Evolutionary conservation across 306 rosid species (phyloP), one percentile per base, ranked within the genome.

Genomic region (Begonia peltatifolia): DNA sequence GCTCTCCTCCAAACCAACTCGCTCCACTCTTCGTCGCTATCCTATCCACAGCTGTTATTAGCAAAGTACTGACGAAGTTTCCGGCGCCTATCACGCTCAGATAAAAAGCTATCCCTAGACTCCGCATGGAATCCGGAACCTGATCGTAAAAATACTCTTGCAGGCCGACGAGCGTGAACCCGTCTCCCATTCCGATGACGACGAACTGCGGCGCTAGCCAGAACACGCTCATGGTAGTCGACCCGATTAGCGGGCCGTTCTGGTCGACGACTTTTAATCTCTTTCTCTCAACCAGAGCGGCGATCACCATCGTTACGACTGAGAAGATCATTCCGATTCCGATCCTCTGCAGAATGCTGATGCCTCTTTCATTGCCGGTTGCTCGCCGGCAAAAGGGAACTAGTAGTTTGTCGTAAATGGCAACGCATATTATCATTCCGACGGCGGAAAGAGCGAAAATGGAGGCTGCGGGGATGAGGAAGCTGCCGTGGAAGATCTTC

Each of bases 21-120:
- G 65, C 66, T 22, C 97, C 87, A 22, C 58, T 48, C 56, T 68
- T 67, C 57, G 48, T 54, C 0, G 94, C 82, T 0, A 68, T 42
- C 14, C 71, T 75, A 73, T 80, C 95, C 36, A 85, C 80, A 3
- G 61, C 12, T 1, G 81, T 82, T 55, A 89, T 89, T 15, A 89
- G 35, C 55, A 79, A n/a, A 48, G 94, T 85, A 49, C 97, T 89
- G 0, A 80, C 36, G 54, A 89, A 89, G 60, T 65, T 89, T n/a
- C 71, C 78, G 10, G 84, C 87, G 2, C 95, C 97, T 10, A 61
- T 52, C 52, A 61, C 65, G 52, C 65, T 61, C 0, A 61, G 50
- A 55, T 61, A 61, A 18, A 61, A 52, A 3, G 65, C 65, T 10
- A 61, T 61, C 41, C 65, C 65, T 9, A 61, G 50, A 47, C 65